These are phyloP conservation scores for Neonectria sp. DNA, from an alignment of 2,329 filamentous ascomycete genomes.

Conservation along the genomic window DNA sequence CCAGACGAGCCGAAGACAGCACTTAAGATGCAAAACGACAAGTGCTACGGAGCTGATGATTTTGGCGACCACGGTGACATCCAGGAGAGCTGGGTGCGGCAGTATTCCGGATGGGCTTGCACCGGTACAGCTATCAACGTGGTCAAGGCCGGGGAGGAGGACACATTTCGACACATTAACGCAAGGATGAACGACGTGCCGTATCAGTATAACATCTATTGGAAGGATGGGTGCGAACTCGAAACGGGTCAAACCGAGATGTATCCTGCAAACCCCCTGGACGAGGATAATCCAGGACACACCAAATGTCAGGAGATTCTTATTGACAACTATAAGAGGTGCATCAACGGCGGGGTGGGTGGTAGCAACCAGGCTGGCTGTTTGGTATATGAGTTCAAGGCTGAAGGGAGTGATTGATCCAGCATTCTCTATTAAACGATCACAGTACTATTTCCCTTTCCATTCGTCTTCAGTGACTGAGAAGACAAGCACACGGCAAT, in stretches of 20 bases:
- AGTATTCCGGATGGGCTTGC: not conserved
- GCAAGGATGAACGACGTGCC: not conserved
- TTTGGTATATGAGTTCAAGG: constrained; percentile 14
- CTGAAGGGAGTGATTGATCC: not conserved
- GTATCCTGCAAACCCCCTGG: not conserved
- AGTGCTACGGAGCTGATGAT: constrained; percentile 4
- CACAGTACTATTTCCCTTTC: not conserved
- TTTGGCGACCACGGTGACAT: constrained; percentile 12
- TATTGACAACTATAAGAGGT: constrained; percentile 7
- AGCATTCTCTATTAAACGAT: not conserved
- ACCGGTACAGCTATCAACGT: not conserved
- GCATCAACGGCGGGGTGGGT: constrained; percentile 4
- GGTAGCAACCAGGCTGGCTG: not conserved
- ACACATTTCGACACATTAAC: not conserved
- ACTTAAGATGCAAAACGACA: not conserved
- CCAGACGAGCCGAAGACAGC: not conserved
- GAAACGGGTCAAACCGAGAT: constrained; percentile 12
- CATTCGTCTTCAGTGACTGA: no score
- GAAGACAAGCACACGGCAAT: no score
- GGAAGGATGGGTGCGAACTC: constrained; percentile 12
- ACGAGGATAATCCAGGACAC: not conserved
- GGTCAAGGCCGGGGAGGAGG: not conserved
- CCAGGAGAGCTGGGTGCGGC: not conserved
- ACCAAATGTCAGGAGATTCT: not conserved
- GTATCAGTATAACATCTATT: constrained; percentile 18